phyloP scores from a whole-genome alignment of 1,284 basidiomycete genomes.

The Trametes sp. region DNA sequence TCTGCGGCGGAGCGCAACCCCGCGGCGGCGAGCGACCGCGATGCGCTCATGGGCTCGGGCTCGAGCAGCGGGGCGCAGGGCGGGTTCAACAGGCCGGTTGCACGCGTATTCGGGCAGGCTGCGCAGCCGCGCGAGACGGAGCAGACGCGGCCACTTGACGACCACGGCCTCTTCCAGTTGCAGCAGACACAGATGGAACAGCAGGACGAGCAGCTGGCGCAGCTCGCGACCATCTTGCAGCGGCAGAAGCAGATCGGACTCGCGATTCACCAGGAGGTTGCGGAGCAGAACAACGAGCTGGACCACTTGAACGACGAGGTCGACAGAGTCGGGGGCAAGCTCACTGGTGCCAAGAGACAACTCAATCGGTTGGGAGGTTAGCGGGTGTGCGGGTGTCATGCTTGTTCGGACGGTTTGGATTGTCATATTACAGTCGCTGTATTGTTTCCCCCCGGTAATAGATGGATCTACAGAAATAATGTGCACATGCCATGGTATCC shows the following conservation, averaged over 20 bases:
- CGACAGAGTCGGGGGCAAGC: conserved; percentile 77
- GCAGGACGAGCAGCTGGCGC: conserved; percentile 85
- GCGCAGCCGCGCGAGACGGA: conserved; percentile 80
- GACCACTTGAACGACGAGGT: conserved; percentile 81
- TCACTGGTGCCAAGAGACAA: conserved; percentile 82
- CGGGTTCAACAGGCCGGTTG: conserved; percentile 54
- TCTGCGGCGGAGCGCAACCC: conserved; percentile 48
- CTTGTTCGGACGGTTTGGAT: conserved; percentile 16
- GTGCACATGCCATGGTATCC: conserved; percentile 30
- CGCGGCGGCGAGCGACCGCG: conserved; percentile 66
- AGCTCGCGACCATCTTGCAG: conserved; percentile 83
- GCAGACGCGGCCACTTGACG: conserved; percentile 86
- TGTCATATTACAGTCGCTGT: conserved; percentile 28
- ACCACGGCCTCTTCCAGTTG: conserved; percentile 80
- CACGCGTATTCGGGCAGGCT: conserved; percentile 82
- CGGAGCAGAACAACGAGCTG: conserved; percentile 86
- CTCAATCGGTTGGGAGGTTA: conserved; percentile 73
- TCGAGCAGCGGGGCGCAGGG: conserved; percentile 34
- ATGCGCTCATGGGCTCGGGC: conserved; percentile 59
- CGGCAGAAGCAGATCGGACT: conserved; percentile 88
- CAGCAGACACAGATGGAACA: conserved; percentile 83
- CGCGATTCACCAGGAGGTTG: conserved; percentile 88
- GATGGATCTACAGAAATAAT: conserved; percentile 37
- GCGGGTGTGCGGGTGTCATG: conserved; percentile 4
- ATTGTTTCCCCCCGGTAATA: conserved; percentile 25